Base-by-base conservation (phyloP, 805 yeast genomes). In the Pichia kluyveri region DNA sequence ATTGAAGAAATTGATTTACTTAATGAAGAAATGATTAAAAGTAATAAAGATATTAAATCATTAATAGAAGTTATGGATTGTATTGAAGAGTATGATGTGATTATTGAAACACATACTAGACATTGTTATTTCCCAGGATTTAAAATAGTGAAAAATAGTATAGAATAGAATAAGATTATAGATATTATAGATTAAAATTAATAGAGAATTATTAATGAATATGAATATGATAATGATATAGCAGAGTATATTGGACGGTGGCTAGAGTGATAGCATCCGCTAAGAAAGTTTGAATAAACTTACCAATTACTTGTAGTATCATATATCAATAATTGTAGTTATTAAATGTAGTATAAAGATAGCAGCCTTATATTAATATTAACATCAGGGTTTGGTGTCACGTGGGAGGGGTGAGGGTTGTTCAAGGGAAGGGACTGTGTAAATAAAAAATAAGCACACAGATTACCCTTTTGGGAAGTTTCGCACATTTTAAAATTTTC, bases 251-350 rank as follows among this genome's bases (percentile, higher is more conserved):
- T 73, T 72, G 76, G 76, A 71, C 76, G 76, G 76, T 72, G 68
- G 77, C 77, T 61, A 64, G 11, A 37, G 1, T 66, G 63, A 74
- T 15, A 14, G 75, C 69, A 73, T 70, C 75, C 76, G 74, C 76
- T 71, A 72, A 72, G 77, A 76, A 54, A 70, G 69, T 70, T 72
- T 66, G 63, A 62, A 66, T 1, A 66, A 65, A 70, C 75, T 71
- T 76, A 72, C 77, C 77, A 74, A 74, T 68, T 23, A 23, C 26
- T 19, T 3, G 23, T 19, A n/a, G n/a, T 19, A 19, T 19, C n/a
- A n/a, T n/a, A n/a, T 19, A 19, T 19, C 23, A 4, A 3, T 19
- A 19, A 19, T 19, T 19, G 23, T 19, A 19, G 23, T 19, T 19
- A 19, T 19, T 19, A 3, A 2, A 19, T 19, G 23, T 19, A 19